Conservation (phyloP, 2,329 filamentous ascomycete genomes). For the Dichotomopilus funicola region DNA sequence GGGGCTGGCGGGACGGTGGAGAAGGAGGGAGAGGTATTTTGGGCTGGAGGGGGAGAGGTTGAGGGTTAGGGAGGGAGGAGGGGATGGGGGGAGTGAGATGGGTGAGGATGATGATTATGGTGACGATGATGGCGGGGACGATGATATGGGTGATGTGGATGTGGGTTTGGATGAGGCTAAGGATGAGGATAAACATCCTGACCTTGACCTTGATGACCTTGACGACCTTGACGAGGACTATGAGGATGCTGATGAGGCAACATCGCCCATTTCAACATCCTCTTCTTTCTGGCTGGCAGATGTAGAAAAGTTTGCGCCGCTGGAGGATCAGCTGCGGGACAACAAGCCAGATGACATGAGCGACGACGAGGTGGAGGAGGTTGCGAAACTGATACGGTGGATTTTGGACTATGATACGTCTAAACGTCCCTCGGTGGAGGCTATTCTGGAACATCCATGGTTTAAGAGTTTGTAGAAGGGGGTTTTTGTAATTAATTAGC, state of each 20-base stretch:
- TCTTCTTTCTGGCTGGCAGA: neutral
- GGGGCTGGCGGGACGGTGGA: neutral
- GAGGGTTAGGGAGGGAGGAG: neutral
- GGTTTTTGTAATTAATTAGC: too few species aligned
- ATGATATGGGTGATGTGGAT: neutral
- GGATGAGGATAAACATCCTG: neutral
- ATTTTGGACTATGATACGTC: constrained; percentile 2
- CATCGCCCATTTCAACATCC: neutral
- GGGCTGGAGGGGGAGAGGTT: neutral
- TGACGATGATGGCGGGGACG: neutral
- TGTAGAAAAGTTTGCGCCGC: neutral
- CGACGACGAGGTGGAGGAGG: neutral
- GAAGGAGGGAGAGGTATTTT: neutral
- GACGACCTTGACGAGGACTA: neutral
- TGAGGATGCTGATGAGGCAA: neutral
- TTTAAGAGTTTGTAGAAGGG: neutral
- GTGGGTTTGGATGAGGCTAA: neutral
- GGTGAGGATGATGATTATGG: neutral
- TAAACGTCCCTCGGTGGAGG: neutral
- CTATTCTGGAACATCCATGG: neutral
- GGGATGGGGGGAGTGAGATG: too few species aligned
- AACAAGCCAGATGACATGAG: constrained; percentile 1
- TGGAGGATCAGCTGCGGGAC: constrained; percentile 2
- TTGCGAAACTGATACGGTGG: constrained; percentile 1
- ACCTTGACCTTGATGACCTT: neutral